A percentile compares a stretch with the other conserved stretches of the same genome.
These are phyloP conservation scores for Penicillium argentinense DNA, from an alignment of 495 filamentous ascomycete genomes.

Conservation along the genomic window DNA sequence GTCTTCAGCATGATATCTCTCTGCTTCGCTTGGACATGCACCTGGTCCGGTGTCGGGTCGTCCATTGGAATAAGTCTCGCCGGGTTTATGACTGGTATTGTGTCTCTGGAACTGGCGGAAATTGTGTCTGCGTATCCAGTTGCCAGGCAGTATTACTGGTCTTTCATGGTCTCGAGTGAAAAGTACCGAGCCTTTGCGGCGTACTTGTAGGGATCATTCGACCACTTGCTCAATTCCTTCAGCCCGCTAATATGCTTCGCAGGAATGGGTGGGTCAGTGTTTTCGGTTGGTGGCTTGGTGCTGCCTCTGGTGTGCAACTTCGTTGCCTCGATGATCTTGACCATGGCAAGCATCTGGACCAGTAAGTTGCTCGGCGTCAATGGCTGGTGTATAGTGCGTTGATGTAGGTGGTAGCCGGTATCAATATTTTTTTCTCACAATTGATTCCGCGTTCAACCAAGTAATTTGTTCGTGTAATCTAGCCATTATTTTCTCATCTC, in stretches of 20 bases:
- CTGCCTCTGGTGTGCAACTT: constrained; percentile 9
- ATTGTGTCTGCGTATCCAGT: constrained; percentile 13
- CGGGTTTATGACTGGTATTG: constrained; percentile 6
- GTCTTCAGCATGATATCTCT: constrained; percentile 3
- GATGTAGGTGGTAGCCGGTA: constrained; percentile 2
- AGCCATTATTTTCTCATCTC: background rate
- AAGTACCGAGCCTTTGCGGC: constrained; percentile 9
- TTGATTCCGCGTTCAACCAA: constrained; percentile 9
- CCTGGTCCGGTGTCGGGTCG: constrained; percentile 10
- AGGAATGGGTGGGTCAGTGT: constrained; percentile 15
- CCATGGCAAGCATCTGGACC: constrained; percentile 11
- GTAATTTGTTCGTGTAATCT: constrained; percentile 7
- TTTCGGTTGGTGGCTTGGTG: constrained; percentile 12
- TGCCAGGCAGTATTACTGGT: constrained; percentile 16
- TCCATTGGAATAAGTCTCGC: constrained; percentile 10
- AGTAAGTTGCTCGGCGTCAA: constrained; percentile 8
- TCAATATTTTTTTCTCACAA: constrained; percentile 8
- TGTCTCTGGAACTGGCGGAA: constrained; percentile 9
- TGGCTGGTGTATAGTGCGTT: constrained; percentile 10
- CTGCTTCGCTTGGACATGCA: constrained; percentile 11
- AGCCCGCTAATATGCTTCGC: background rate
- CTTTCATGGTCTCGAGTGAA: constrained; percentile 1
- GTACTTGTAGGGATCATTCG: constrained; percentile 1
- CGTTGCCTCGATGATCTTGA: constrained; percentile 6
- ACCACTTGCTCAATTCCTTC: background rate